Evolutionary conservation across 805 yeast species (phyloP), one percentile per base, ranked within the genome.

Genomic region (Candida vaughaniae): DNA sequence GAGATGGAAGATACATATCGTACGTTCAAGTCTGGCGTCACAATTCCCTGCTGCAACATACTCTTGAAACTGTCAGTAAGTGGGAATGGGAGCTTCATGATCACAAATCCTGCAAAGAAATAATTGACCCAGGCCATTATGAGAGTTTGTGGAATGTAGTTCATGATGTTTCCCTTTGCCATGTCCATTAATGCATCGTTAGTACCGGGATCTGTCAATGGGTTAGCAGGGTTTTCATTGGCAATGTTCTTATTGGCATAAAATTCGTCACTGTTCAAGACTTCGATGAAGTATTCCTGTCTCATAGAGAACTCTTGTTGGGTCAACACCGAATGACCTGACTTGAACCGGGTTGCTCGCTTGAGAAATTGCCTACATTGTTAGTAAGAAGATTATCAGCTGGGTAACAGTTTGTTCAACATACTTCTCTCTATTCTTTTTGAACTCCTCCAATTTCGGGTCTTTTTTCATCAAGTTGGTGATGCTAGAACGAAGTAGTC

Each of bases 91-190:
- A 93, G 68, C 46, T 63, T 66, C 73, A 68, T 85, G 33, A 88
- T 77, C 11, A 90, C 81, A 46, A 89, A 88, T 0, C 97, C 97
- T 10, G 91, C 87, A 60, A 88, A 93, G 64, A 91, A 90, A 52
- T 80, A 85, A 53, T 86, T 87, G 43, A 91, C 91, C 96, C 97
- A 93, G 53, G 89, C 88, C 96, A 93, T 90, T 46, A 90, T 84
- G 26, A 90, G 59, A 0, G 96, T 87, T 64, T 93, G 98, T 2
- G 98, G 97, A 14, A 89, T 76, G 56, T 82, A 86, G 60, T 80
- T 86, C 54, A 90, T 82, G 46, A 88, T 65, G 55, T 88, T 90
- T 6, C 83, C 82, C 55, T 88, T 88, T 41, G 89, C 75, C 82
- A 86, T 81, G 32, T 72, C 74, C 69, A 82, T 70, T 71, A 93